phyloP scores from a whole-genome alignment of 2,329 filamentous ascomycete species.

The Claviceps sp. region DNA sequence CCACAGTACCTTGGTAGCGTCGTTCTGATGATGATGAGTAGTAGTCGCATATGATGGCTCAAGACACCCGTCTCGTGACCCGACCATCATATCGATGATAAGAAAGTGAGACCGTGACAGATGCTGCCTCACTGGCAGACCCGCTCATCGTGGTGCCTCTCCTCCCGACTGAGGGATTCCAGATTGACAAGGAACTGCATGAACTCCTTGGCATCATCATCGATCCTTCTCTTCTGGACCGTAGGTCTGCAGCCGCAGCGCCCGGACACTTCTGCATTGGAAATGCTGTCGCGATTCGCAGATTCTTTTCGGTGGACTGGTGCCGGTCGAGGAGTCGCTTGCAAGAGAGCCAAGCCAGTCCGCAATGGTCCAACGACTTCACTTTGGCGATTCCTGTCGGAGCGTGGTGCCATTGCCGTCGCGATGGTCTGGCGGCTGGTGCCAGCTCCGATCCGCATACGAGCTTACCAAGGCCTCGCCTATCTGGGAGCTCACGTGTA shows the following conservation, averaged over 20 bases:
- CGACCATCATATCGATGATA: too few relatives aligned
- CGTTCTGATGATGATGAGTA: too few relatives aligned
- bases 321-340: background rate
- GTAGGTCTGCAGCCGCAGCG: too few relatives aligned
- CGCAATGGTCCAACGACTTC: background rate
- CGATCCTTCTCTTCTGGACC: too few relatives aligned
- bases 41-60: too few relatives aligned
- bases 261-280: background rate
- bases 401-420: background rate
- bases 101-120: too few relatives aligned
- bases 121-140: too few relatives aligned
- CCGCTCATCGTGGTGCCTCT: too few relatives aligned
- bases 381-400: background rate
- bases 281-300: background rate
- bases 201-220: too few relatives aligned
- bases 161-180: too few relatives aligned
- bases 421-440: background rate
- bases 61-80: too few relatives aligned
- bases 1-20: background rate
- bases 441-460: background rate
- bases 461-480: background rate
- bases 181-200: too few relatives aligned
- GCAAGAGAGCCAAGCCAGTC: background rate
- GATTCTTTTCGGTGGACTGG: background rate
- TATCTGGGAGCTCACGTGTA: slow-evolving; percentile 3